phyloP scores from a whole-genome alignment of 257 asterid species.

The Fraxinus americana region DNA sequence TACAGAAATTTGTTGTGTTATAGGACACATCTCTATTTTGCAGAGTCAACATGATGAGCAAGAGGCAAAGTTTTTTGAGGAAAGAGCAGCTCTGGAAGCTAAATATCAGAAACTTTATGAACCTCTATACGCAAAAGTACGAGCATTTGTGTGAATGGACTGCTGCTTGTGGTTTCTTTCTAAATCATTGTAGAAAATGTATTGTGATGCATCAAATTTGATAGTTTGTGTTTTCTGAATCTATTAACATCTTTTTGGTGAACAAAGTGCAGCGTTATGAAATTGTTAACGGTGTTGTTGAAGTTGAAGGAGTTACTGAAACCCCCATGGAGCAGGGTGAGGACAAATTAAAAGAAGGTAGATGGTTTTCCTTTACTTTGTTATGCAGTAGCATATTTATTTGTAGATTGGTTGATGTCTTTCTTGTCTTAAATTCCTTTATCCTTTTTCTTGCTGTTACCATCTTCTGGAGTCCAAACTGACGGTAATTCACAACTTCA shows the following conservation, averaged over 20 bases:
- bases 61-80: slow-evolving; percentile 73
- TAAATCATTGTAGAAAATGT: neutral
- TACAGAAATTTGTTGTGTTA: neutral
- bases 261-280: slow-evolving; percentile 61
- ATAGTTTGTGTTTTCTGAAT: neutral
- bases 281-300: slow-evolving; percentile 67
- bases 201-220: neutral
- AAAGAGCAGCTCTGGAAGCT: slow-evolving; percentile 79
- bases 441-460: neutral
- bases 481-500: slow-evolving; percentile 11
- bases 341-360: slow-evolving; percentile 52
- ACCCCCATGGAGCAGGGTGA: slow-evolving; percentile 39
- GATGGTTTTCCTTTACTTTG: neutral
- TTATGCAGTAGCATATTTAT: neutral
- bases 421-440: neutral
- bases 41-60: slow-evolving; percentile 77
- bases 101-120: slow-evolving; percentile 73
- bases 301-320: slow-evolving; percentile 68
- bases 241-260: neutral
- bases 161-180: neutral
- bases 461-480: slow-evolving; percentile 7
- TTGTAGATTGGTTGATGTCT: slow-evolving; percentile 5
- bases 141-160: neutral
- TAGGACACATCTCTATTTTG: slow-evolving; percentile 19
- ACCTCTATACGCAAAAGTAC: slow-evolving; percentile 67